These are phyloP conservation scores for Paraglomus occultum DNA, from an alignment of 192 early-diverging fungal species.

Conservation along the genomic window DNA sequence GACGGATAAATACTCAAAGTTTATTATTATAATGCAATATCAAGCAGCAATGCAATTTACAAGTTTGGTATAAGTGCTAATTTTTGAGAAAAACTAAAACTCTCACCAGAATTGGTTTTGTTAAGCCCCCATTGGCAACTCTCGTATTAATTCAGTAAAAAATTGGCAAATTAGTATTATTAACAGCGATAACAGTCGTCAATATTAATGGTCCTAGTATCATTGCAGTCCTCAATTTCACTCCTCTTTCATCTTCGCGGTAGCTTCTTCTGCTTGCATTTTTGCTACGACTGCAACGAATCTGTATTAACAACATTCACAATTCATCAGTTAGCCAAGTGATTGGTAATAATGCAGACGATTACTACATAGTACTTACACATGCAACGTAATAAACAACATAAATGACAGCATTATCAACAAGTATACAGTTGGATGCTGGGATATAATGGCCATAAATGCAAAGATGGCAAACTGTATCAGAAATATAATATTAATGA, in stretches of 20 bases:
- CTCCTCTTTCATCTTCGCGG: neutral
- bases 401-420: neutral
- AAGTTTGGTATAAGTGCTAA: too few relatives aligned
- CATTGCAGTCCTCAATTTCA: too few relatives aligned
- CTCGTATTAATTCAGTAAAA: too few relatives aligned
- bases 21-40: too few relatives aligned
- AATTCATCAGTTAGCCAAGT: neutral
- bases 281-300: neutral
- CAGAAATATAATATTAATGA: conserved; percentile 17
- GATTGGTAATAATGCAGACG: neutral
- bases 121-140: too few relatives aligned
- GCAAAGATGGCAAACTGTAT: neutral
- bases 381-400: conserved; percentile 1
- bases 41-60: too few relatives aligned
- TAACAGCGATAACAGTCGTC: too few relatives aligned
- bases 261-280: conserved; percentile 13
- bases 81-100: too few relatives aligned
- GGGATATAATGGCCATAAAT: neutral
- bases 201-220: too few relatives aligned
- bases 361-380: neutral
- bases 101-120: too few relatives aligned
- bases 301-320: neutral
- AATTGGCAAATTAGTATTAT: too few relatives aligned
- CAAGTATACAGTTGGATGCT: neutral
- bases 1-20: too few relatives aligned